Evolutionary conservation across 495 filamentous ascomycete genomes (phyloP), one percentile per base, ranked within the genome.

Genomic region (Lophiostoma macrostomum): DNA sequence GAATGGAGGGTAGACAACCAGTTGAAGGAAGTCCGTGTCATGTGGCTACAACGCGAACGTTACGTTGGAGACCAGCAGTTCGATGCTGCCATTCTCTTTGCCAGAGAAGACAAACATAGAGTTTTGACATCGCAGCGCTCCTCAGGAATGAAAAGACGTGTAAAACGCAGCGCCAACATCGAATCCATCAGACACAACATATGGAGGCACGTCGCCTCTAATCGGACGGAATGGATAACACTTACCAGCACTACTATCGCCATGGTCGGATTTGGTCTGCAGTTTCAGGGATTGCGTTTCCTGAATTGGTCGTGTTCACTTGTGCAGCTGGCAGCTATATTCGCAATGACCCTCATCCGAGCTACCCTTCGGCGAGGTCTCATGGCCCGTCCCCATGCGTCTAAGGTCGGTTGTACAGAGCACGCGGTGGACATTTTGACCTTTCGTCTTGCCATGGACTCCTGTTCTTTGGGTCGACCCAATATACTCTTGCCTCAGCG

Each of bases 211-310:
- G 6, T 52, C 4, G 49, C 38, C 2, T 18, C 25, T 8, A 52
- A 52, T 22, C 13, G 14, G 19, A 32, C 10, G 5, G 51, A 54
- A 22, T 29, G 46, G 1, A 3, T 39, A 10, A 54, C 51, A 10
- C 3, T 54, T 8, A 8, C 16, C 1, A 31, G 5, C 16, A 5
- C 30, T 3, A 11, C 30, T 4, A 5, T 47, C 18, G 32, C 40
- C 6, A 8, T 67, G 8, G 28, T 30, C 3, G 64, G 66, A 4
- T 68, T 68, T 18, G 28, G 67, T 12, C 43, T 60, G 4, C 64
- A 68, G 19, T 68, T 68, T 20, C 28, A 58, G 29, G 66, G 57
- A 18, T 40, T 68, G 6, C 48, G 58, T 14, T 41, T 41, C 5
- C 38, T 65, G 29, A 28, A 46, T 36, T 68, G 58, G 64, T 34